These are phyloP conservation scores for Raphanus hybrid DNA, from an alignment of 441 rosid genomes.

Conservation along the genomic window DNA sequence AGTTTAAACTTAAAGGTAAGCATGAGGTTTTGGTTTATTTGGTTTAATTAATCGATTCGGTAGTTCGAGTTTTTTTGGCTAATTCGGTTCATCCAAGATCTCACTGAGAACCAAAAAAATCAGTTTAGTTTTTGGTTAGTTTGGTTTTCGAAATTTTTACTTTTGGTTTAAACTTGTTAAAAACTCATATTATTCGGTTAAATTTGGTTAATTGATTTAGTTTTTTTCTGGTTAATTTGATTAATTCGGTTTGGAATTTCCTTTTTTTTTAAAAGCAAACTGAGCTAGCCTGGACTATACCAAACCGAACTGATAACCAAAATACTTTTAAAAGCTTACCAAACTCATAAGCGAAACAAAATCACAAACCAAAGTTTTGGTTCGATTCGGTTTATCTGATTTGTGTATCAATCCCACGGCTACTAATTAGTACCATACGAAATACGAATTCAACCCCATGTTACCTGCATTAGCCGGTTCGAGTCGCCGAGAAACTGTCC, in stretches of 20 bases:
- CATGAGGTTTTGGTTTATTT: not conserved
- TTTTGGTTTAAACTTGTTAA: not conserved
- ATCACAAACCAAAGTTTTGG: not conserved
- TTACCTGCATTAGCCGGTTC: slow-evolving; percentile 32
- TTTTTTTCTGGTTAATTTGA: not conserved
- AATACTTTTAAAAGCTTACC: not conserved
- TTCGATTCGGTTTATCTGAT: not conserved
- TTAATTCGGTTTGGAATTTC: not conserved
- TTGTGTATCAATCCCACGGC: not conserved
- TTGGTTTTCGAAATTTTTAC: not conserved
- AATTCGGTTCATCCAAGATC: not conserved
- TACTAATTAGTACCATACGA: not conserved
- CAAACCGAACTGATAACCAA: not conserved
- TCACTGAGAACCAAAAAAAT: not conserved
- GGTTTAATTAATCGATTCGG: not conserved
- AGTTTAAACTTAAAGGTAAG: slow-evolving; percentile 6
- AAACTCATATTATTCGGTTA: not conserved
- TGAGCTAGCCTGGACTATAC: not conserved
- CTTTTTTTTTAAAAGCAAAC: not conserved
- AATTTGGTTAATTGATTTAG: not conserved
- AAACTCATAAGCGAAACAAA: not conserved
- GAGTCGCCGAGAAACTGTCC: slow-evolving; percentile 46
- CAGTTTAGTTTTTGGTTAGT: not conserved
- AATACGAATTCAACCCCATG: not conserved
- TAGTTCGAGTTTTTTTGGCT: not conserved